Conservation (phyloP, 2,329 filamentous ascomycete species). For the Parascedosporium putredinis region DNA sequence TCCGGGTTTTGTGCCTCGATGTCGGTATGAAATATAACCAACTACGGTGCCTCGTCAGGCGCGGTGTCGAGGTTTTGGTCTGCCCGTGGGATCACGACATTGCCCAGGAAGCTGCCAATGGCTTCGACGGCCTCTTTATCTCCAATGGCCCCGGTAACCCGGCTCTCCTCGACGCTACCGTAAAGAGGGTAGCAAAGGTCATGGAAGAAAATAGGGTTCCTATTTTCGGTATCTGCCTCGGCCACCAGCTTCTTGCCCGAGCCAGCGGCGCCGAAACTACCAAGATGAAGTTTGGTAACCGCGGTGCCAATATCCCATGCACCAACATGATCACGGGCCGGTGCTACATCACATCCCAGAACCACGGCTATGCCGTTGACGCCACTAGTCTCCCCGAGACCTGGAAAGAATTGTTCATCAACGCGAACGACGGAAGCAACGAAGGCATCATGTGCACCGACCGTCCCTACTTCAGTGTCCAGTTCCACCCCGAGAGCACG, state of each 20-base stretch:
- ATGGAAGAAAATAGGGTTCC: constrained; percentile 73
- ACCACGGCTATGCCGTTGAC: constrained; percentile 94
- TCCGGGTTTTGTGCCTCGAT: constrained; percentile 87
- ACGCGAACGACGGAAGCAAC: constrained; percentile 96
- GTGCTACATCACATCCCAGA: constrained; percentile 98
- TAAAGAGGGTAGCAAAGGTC: constrained; percentile 66
- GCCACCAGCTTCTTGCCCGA: constrained; percentile 84
- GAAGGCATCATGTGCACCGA: constrained; percentile 85
- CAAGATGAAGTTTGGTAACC: constrained; percentile 99
- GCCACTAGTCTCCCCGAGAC: constrained; percentile 60
- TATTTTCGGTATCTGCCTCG: constrained; percentile 92
- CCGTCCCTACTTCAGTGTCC: constrained; percentile 96
- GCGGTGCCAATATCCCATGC: constrained; percentile 96
- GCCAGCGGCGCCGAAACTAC: constrained; percentile 74
- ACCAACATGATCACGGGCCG: constrained; percentile 91
- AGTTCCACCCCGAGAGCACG: constrained; percentile 96
- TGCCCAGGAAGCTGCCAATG: constrained; percentile 59
- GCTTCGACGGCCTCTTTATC: constrained; percentile 94
- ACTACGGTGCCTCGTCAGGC: constrained; percentile 79
- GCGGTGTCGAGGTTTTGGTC: constrained; percentile 87
- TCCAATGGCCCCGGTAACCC: constrained; percentile 97
- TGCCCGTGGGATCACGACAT: constrained; percentile 97
- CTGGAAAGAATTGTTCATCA: constrained; percentile 94
- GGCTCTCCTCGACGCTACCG: constrained; percentile 68
- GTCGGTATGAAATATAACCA: constrained; percentile 99